Evolutionary conservation across 345 rosid genomes (phyloP).

Genomic region (Sisymbrium irio): DNA sequence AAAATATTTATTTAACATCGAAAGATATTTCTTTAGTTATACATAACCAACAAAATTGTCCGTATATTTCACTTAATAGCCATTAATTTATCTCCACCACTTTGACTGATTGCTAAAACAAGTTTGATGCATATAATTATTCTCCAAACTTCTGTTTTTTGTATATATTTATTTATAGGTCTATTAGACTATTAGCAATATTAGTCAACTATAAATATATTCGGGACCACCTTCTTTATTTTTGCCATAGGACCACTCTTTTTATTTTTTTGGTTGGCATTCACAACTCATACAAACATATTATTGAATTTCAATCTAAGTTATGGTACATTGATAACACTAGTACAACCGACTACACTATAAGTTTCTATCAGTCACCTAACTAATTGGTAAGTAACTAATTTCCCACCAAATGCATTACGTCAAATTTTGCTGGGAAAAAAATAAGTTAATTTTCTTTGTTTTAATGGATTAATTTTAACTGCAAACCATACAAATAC

Average conservation of each 20-base stretch:
- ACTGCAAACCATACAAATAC: background rate
- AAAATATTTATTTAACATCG: background rate
- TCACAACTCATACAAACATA: constrained; percentile 6
- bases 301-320: background rate
- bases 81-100: too few relatives aligned
- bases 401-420: background rate
- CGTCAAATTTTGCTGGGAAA: background rate
- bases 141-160: background rate
- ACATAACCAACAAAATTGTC: too few relatives aligned
- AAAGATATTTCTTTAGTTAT: background rate
- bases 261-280: background rate
- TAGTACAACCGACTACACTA: background rate
- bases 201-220: background rate
- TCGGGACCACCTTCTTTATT: background rate
- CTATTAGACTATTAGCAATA: background rate
- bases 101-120: too few relatives aligned
- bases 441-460: background rate
- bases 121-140: background rate
- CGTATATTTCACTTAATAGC: too few relatives aligned
- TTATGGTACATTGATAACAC: background rate
- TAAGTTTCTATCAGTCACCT: background rate
- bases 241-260: constrained; percentile 5
- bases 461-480: background rate
- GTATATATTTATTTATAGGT: background rate
- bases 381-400: background rate